Base-by-base conservation (phyloP, 805 yeast species). In the Metschnikowia amazonensis region DNA sequence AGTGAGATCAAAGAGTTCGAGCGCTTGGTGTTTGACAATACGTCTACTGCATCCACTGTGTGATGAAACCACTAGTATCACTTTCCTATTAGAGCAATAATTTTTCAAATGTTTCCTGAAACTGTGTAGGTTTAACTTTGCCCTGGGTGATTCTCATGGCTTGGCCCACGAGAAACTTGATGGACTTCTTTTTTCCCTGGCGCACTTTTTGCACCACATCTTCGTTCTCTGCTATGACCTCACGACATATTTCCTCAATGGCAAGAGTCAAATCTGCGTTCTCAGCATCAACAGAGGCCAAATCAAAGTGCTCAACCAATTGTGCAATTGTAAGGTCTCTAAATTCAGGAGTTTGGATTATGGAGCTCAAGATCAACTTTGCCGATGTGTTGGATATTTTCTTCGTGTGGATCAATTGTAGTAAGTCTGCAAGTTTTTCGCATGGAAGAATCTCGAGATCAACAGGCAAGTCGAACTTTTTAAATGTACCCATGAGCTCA, bases 71-170 rank as follows among this genome's bases (percentile, higher is more conserved):
- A 7, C 23, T 32, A 16, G n/a, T 10, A n/a, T 16, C 20, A 16
- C n/a, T n/a, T n/a, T 31, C n/a, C n/a, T 31, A 21, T 32, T 30
- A 35, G 16, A 46, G 27, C 23, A 64, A 46, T 17, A 66, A 43
- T 23, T 53, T 49, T 9, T 51, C 49, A 32, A 70, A 67, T 42
- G 56, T 63, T 21, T 44, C 43, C 17, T 59, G 61, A 28, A 58
- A 66, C 52, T 27, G 52, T 38, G 50, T 62, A 11, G 75, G 74
- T 51, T 51, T 63, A 23, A 76, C 68, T 48, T 68, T 75, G 3
- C 97, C 97, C 53, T 82, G 85, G 1, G 88, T 78, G 45, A 74
- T 68, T 56, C 81, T 80, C 96, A 94, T 88, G 16, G 89, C 95
- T 59, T 79, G 79, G 1, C 97, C 98, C 3, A 94, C 75, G 45